Evolutionary conservation across 371 early-diverging fungal species (phyloP), one percentile per base, ranked within the genome.

Genomic region (Mucor plumbeus): DNA sequence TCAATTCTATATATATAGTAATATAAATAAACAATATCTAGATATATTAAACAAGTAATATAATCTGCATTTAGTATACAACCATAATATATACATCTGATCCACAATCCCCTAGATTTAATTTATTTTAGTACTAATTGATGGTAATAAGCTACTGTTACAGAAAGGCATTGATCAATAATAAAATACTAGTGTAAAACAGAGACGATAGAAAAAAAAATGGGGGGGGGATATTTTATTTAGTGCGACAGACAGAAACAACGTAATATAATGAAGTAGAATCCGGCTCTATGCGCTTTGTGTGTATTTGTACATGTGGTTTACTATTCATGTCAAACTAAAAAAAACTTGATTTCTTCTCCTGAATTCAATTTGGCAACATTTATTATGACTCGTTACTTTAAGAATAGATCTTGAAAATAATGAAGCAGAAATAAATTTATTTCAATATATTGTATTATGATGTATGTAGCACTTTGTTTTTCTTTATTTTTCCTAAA

Each of bases 281-380:
- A 38, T 4, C 38, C 1, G 38, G 4, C 11, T 38, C 7, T 38
- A 38, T 38, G 38, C 26, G 26, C 26, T 26, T 26, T 26, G 1
- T 38, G 1, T 38, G 38, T 38, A 11, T 26, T 11, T 26, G 26
- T 50, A 21, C 50, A 50, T 50, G 50, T 50, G 50, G 11, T 50
- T 9, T 9, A 50, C 17, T 19, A 50, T 50, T 26, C 50, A 50
- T 50, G 50, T 50, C 50, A 50, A 4, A 38, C 38, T 38, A 38
- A 38, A 4, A 36, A 38, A 50, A 50, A 11, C 50, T 21, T 21
- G 50, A 50, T 50, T 21, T 50, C 11, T 50, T 17, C 50, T 50
- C 50, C 50, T 50, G 50, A 50, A 50, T 17, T 26, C 50, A 50
- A 50, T 50, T 50, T 50, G 50, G 26, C 50, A 50, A 50, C 50